Evolutionary conservation across 2,329 filamentous ascomycete genomes (phyloP).

Genomic region (Fusarium praegraminearum): DNA sequence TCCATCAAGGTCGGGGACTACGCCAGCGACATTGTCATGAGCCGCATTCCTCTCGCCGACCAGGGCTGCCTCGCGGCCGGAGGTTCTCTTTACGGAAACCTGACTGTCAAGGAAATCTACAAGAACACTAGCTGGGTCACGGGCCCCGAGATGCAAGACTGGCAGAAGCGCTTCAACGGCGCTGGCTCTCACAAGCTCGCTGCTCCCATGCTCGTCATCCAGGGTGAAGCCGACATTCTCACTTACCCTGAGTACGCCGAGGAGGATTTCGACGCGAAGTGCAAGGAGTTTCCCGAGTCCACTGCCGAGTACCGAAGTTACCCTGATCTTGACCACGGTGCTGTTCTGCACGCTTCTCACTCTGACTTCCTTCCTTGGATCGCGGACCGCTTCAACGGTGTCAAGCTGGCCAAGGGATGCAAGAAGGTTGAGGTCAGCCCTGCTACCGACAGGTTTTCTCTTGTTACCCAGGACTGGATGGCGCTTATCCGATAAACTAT

Average conservation of each 20-base stretch:
- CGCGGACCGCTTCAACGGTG: constrained; percentile 5
- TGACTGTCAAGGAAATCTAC: constrained; percentile 1
- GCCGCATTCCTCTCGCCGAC: constrained; percentile 7
- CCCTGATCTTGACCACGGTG: constrained; percentile 3
- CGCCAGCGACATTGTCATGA: constrained; percentile 2
- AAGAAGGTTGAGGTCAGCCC: not conserved
- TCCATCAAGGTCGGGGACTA: constrained; percentile 21
- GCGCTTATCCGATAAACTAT: not conserved
- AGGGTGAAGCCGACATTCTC: constrained; percentile 15
- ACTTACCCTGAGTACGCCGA: constrained; percentile 3
- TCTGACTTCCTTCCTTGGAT: constrained; percentile 9
- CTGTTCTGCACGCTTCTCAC: not conserved
- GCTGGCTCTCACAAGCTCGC: constrained; percentile 11
- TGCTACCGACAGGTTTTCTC: not conserved
- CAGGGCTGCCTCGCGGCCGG: constrained; percentile 11
- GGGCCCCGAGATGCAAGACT: constrained; percentile 14
- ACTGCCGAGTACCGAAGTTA: constrained; percentile 6
- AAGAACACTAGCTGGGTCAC: constrained; percentile 26
- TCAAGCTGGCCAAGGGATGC: constrained; percentile 4
- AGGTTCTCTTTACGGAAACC: not conserved
- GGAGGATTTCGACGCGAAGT: constrained; percentile 17
- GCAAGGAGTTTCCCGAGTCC: constrained; percentile 7
- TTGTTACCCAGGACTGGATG: not conserved
- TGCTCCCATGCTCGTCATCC: constrained; percentile 23
- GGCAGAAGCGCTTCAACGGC: constrained; percentile 29